Percentiles rank a stretch among this genome's conserved stretches.
Evolutionary conservation across 345 rosid species (phyloP).

Genomic region (Carallia pectinifolia): DNA sequence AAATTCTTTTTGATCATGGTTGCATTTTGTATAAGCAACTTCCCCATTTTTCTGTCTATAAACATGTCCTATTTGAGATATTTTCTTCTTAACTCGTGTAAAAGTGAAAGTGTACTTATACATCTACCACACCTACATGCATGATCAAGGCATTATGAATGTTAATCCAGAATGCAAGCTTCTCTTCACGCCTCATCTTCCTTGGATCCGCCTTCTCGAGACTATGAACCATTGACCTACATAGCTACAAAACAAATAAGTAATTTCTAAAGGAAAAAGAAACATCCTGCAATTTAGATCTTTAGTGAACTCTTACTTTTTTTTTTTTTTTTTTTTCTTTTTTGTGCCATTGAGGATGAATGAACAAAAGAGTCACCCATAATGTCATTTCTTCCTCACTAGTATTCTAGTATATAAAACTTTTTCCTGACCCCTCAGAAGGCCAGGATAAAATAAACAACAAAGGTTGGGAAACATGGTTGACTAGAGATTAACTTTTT

Average conservation of each 20-base stretch:
- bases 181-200: constrained; percentile 86
- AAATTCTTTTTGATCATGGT: background rate
- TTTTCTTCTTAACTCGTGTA: background rate
- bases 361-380: background rate
- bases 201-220: constrained; percentile 76
- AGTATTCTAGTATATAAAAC: background rate
- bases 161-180: constrained; percentile 93
- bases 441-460: background rate
- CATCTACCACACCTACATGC: constrained; percentile 51
- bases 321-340: background rate
- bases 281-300: no score
- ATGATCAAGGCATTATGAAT: constrained; percentile 84
- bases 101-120: constrained; percentile 12
- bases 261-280: background rate
- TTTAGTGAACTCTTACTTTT: background rate
- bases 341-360: background rate
- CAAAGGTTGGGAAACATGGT: background rate
- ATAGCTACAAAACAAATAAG: constrained; percentile 16
- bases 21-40: background rate
- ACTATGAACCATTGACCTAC: constrained; percentile 63
- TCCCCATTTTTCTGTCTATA: background rate
- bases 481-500: background rate
- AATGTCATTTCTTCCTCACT: background rate
- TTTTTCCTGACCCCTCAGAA: background rate
- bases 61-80: background rate